These are phyloP conservation scores for Penicillium mononematosum DNA, from an alignment of 495 filamentous ascomycete species.

Conservation along the genomic window DNA sequence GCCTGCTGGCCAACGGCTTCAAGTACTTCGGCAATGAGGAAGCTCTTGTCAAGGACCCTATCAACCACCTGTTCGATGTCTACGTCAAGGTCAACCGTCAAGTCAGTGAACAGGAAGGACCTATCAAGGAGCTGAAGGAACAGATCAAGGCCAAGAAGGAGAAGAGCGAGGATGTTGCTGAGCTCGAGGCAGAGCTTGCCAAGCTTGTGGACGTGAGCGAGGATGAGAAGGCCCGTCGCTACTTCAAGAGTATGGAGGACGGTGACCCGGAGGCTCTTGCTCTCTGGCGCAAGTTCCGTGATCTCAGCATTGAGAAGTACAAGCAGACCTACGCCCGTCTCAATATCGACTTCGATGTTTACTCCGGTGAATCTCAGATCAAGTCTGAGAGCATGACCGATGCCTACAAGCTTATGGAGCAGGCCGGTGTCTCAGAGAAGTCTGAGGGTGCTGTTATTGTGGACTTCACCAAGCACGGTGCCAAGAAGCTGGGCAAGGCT, in stretches of 20 bases:
- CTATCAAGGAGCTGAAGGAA: constrained; percentile 58
- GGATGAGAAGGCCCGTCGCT: constrained; percentile 66
- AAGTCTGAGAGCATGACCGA: constrained; percentile 74
- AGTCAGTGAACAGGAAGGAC: constrained; percentile 50
- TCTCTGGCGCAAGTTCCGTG: constrained; percentile 84
- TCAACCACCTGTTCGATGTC: constrained; percentile 67
- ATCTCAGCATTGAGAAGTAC: constrained; percentile 84
- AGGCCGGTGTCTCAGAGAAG: constrained; percentile 71
- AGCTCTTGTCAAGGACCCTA: constrained; percentile 58
- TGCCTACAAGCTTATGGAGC: constrained; percentile 61
- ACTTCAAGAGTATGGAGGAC: constrained; percentile 92
- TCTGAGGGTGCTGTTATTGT: constrained; percentile 88
- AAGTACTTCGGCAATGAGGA: constrained; percentile 63
- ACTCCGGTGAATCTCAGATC: constrained; percentile 93
- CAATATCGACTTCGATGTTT: constrained; percentile 92
- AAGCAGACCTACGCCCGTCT: constrained; percentile 77
- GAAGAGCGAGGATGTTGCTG: constrained; percentile 46
- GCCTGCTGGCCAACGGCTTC: constrained; percentile 67
- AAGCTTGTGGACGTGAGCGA: constrained; percentile 55
- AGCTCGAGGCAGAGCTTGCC: constrained; percentile 49
- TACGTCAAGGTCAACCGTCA: constrained; percentile 64
- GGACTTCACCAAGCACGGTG: constrained; percentile 74
- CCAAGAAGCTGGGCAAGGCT: constrained; percentile 67
- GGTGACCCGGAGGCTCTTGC: constrained; percentile 72
- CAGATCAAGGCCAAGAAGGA: constrained; percentile 54